Evolutionary conservation across 805 yeast species (phyloP).

Genomic region (Candida montana): DNA sequence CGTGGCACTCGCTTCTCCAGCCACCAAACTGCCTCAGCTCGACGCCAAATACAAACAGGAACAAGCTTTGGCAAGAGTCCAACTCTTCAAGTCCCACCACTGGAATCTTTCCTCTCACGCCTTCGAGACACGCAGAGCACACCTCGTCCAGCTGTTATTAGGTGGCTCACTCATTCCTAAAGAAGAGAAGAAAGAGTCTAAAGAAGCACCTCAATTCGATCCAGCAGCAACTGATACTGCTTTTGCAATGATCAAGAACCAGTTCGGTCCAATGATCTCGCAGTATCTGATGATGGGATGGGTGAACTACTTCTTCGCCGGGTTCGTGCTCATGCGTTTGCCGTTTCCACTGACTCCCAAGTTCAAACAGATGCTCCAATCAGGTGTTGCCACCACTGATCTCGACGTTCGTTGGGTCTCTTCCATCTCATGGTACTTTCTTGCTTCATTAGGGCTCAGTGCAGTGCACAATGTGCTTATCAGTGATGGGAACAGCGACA

Average conservation of each 20-base stretch:
- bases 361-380: conserved; percentile 89
- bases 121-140: conserved; percentile 47
- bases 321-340: conserved; percentile 78
- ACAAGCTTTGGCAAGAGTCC: conserved; percentile 56
- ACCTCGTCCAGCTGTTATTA: conserved; percentile 42
- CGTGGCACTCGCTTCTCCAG: conserved; percentile 52
- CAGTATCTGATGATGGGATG: conserved; percentile 94
- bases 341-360: conserved; percentile 90
- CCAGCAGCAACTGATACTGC: conserved; percentile 67
- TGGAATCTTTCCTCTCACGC: conserved; percentile 46
- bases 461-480: conserved; percentile 72
- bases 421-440: conserved; percentile 93
- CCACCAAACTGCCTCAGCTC: conserved; percentile 46
- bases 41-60: conserved; percentile 49
- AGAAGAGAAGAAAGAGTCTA: conserved; percentile 31
- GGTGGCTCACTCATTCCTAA: conserved; percentile 49
- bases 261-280: conserved; percentile 79
- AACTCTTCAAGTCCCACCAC: conserved; percentile 50
- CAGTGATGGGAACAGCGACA: conserved; percentile 46
- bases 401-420: conserved; percentile 90
- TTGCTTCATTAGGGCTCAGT: conserved; percentile 76
- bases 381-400: conserved; percentile 78
- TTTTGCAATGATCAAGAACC: conserved; percentile 73
- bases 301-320: conserved; percentile 91
- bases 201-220: conserved; percentile 61